phyloP scores from a whole-genome alignment of 2,329 filamentous ascomycete species.

The Colletotrichum theobromicola region DNA sequence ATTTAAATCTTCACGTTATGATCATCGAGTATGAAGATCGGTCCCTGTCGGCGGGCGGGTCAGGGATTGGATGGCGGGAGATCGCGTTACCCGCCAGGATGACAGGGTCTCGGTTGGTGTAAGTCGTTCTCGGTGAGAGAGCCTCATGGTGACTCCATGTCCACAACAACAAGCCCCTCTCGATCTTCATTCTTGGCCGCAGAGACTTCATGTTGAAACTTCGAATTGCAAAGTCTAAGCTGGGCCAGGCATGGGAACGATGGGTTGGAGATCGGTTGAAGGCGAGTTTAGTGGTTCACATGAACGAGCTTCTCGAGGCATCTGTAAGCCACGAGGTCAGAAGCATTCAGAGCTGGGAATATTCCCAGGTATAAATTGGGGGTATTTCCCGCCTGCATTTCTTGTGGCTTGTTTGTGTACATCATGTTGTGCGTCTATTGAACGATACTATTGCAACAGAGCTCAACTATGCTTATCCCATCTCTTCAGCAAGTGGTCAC shows the following conservation, averaged over 20 bases:
- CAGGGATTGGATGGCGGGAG: not conserved
- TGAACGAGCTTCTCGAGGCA: not conserved
- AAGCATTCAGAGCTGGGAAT: not conserved
- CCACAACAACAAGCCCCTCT: not conserved
- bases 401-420: too few relatives aligned
- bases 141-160: not conserved
- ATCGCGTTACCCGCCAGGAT: not conserved
- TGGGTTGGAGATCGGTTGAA: not conserved
- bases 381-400: too few relatives aligned
- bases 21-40: not conserved
- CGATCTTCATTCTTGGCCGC: not conserved
- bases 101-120: not conserved
- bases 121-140: not conserved
- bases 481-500: not conserved
- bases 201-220: constrained; percentile 1
- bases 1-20: not conserved
- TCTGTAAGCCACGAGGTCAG: not conserved
- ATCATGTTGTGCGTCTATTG: too few relatives aligned
- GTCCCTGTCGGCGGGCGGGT: not conserved
- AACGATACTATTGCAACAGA: not conserved
- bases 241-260: not conserved
- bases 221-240: not conserved
- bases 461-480: not conserved
- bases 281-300: not conserved
- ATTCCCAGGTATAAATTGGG: not conserved